These are phyloP conservation scores for Climacium dendroides DNA, from an alignment of 225 moss, liverwort and hornwort genomes.

Conservation along the genomic window DNA sequence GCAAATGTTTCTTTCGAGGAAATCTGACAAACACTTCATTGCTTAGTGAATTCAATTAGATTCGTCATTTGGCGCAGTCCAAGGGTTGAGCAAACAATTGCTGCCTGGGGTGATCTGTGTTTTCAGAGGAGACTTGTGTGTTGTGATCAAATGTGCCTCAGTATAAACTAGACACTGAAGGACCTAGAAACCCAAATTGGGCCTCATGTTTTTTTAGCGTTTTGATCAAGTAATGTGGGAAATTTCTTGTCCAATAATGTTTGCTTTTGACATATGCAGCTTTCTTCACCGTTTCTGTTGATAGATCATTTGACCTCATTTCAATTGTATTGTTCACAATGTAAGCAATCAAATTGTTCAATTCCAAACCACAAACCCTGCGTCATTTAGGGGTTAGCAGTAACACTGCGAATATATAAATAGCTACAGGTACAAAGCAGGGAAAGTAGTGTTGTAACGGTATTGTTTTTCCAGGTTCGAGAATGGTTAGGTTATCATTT, in stretches of 20 bases:
- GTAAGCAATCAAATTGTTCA: background rate
- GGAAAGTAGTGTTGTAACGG: background rate
- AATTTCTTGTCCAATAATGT: background rate
- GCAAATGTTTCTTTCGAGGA: background rate
- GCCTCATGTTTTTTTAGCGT: background rate
- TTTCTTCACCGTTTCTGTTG: background rate
- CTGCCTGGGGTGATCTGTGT: background rate
- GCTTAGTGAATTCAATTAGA: background rate
- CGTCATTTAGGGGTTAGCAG: background rate
- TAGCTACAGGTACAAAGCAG: too few relatives aligned
- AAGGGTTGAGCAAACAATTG: background rate
- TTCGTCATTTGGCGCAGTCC: background rate
- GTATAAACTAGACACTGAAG: background rate
- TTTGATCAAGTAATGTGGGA: background rate
- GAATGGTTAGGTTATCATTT: background rate
- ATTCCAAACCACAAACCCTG: background rate
- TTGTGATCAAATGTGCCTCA: background rate
- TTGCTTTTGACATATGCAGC: background rate
- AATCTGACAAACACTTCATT: background rate
- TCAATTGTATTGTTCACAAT: background rate
- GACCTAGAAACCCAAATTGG: background rate
- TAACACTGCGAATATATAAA: background rate
- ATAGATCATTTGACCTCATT: background rate
- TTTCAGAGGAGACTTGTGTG: background rate
- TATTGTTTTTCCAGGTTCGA: too few relatives aligned